Base-by-base conservation (phyloP, 345 rosid species). In the Leavenworthia alabamica region DNA sequence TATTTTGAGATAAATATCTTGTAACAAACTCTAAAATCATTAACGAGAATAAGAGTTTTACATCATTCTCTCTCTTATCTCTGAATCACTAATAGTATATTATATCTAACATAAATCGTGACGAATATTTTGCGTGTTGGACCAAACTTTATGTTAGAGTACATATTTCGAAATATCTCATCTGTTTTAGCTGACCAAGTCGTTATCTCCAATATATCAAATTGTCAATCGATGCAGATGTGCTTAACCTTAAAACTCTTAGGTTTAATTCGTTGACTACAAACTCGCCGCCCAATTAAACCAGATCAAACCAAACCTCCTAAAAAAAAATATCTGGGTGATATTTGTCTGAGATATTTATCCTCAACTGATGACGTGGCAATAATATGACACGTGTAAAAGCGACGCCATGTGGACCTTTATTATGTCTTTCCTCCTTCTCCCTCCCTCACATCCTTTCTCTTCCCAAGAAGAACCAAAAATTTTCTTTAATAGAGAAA, bases 391-490 rank as follows among this genome's bases (percentile, higher is more conserved):
- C 85, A 80, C 81, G 77, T 83, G 82, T 73, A 70, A 86, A 86
- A 83, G 85, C 63, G 85, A 60, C 56, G 80, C 85, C 80, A 81
- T 72, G 78, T 81, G 85, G 83, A 72, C 68, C 66, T n/a, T n/a
- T n/a, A n/a, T 66, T 71, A 59, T 28, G n/a, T 33, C 46, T 31
- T 4, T 36, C 27, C n/a, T 11, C 59, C 23, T 44, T 43, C 47
- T 10, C 3, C 36, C 15, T 36, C 44, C 6, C 20, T 31, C 33
- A 7, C n/a, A 14, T 26, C 17, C 32, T 23, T 7, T 14, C 6
- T 62, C 32, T 49, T 9, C n/a, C 32, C 4, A 6, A 62, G 57
- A 31, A 17, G 27, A 67, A 50, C 47, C 31, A 39, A 0, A 20
- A 5, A 13, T 24, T 45, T n/a, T 17, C 3, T 19, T 2, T 2